A percentile compares a stretch with the other conserved stretches of the same genome.
Conservation (phyloP, 2,329 filamentous ascomycete genomes). For the Cladosporium sp. region DNA sequence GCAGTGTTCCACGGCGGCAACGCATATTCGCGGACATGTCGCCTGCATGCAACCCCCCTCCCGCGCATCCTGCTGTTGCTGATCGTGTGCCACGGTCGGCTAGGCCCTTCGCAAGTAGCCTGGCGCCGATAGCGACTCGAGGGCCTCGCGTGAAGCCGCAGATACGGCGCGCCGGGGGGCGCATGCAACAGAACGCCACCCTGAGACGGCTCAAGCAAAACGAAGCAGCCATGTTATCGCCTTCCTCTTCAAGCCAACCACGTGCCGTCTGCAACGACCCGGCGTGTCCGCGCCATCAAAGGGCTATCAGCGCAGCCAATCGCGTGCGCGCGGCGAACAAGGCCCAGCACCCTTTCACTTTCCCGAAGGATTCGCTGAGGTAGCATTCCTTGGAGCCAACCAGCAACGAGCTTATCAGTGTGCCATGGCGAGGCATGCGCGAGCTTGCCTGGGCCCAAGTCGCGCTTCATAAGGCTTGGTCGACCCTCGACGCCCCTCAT, state of each 20-base stretch:
- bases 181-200: neutral
- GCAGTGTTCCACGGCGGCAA: neutral
- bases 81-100: neutral
- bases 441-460: slow-evolving; percentile 6
- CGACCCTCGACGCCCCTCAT: neutral
- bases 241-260: slow-evolving; percentile 13
- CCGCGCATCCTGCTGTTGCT: neutral
- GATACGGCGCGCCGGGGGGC: neutral
- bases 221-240: slow-evolving; percentile 1
- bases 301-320: slow-evolving; percentile 14
- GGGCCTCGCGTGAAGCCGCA: neutral
- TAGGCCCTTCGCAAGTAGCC: neutral
- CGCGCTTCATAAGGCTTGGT: slow-evolving; percentile 14
- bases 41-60: neutral
- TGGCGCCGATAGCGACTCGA: neutral
- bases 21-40: neutral
- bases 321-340: neutral
- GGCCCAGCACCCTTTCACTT: neutral
- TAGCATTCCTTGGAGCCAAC: slow-evolving; percentile 13
- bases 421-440: slow-evolving; percentile 5
- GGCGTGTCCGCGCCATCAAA: neutral
- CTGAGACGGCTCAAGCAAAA: neutral
- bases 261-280: neutral
- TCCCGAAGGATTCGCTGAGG: neutral
- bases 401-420: slow-evolving; percentile 12